Percentiles rank a stretch among this genome's conserved stretches.
Evolutionary conservation across 345 rosid genomes (phyloP).

Genomic region (Pseudoturritis turrita): DNA sequence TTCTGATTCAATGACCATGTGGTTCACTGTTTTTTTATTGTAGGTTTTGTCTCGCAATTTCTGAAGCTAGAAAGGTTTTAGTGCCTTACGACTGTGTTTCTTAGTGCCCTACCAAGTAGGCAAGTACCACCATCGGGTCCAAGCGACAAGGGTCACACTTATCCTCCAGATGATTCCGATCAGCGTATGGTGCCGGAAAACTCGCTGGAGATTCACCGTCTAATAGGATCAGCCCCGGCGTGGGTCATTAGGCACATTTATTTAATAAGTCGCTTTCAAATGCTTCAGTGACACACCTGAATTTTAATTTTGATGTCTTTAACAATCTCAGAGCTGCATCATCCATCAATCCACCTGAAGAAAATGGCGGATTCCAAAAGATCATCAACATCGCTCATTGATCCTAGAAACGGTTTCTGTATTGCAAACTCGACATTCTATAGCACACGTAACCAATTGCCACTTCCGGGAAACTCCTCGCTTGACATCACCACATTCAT

Average conservation of each 20-base stretch:
- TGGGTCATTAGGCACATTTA: conserved; percentile 34
- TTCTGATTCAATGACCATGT: too few relatives aligned
- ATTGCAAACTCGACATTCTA: conserved; percentile 49
- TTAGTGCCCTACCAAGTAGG: conserved; percentile 32
- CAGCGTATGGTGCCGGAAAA: conserved; percentile 14
- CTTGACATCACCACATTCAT: conserved; percentile 73
- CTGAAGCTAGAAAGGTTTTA: conserved; percentile 16
- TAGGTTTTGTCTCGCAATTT: conserved; percentile 11
- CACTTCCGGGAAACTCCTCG: conserved; percentile 40
- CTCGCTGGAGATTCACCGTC: conserved; percentile 22
- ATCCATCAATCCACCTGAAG: not conserved
- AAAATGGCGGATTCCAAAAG: not conserved
- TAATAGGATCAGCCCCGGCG: conserved; percentile 45
- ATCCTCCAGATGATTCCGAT: conserved; percentile 16
- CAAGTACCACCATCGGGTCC: conserved; percentile 31
- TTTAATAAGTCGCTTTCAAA: not conserved
- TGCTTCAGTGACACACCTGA: too few relatives aligned
- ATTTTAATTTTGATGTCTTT: too few relatives aligned
- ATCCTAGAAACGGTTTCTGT: conserved; percentile 61
- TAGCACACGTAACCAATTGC: conserved; percentile 61
- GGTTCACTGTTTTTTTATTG: not conserved
- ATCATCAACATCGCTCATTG: not conserved
- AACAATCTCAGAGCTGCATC: not conserved
- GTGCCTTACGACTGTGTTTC: conserved; percentile 18
- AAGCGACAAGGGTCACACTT: conserved; percentile 31